Percentiles rank a stretch among this genome's conserved stretches.
Evolutionary conservation across 2,329 filamentous ascomycete species (phyloP).

Genomic region (Colletotrichum eremochloae): DNA sequence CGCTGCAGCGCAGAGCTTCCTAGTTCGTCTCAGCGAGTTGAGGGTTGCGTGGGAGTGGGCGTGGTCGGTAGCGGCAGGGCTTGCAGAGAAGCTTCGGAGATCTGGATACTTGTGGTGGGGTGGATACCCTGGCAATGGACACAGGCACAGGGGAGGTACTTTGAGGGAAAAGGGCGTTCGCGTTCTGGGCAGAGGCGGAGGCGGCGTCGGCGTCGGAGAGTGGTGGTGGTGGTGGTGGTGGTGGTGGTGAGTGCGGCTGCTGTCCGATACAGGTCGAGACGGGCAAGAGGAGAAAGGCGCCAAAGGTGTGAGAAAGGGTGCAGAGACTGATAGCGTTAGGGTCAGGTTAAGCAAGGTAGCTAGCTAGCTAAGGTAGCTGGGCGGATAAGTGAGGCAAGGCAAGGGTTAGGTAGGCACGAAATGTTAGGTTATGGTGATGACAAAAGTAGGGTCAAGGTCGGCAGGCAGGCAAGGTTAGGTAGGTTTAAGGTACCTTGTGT

Average conservation of each 20-base stretch:
- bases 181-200: conserved; percentile 41
- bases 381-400: conserved; percentile 28
- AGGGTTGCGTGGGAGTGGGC: conserved; percentile 43
- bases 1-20: conserved; percentile 43
- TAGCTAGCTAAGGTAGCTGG: conserved; percentile 1
- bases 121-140: conserved; percentile 38
- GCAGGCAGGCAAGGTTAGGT: conserved; percentile 21
- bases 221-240: conserved; percentile 24
- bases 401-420: conserved; percentile 7
- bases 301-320: conserved; percentile 11
- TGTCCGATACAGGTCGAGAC: conserved; percentile 35
- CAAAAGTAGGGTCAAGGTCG: conserved; percentile 19
- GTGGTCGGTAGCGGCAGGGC: conserved; percentile 43
- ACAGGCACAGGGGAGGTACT: conserved; percentile 42
- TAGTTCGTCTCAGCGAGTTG: conserved; percentile 43
- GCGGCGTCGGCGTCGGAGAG: conserved; percentile 30
- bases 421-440: conserved; percentile 12
- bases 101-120: conserved; percentile 44
- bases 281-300: conserved; percentile 25
- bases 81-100: conserved; percentile 44
- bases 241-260: conserved; percentile 22
- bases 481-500: conserved; percentile 14
- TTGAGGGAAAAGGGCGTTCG: conserved; percentile 37
- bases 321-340: conserved; percentile 34
- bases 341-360: conserved; percentile 9